These are phyloP conservation scores for Xanthoceras sorbifolium DNA, from an alignment of 345 rosid genomes.

Conservation along the genomic window DNA sequence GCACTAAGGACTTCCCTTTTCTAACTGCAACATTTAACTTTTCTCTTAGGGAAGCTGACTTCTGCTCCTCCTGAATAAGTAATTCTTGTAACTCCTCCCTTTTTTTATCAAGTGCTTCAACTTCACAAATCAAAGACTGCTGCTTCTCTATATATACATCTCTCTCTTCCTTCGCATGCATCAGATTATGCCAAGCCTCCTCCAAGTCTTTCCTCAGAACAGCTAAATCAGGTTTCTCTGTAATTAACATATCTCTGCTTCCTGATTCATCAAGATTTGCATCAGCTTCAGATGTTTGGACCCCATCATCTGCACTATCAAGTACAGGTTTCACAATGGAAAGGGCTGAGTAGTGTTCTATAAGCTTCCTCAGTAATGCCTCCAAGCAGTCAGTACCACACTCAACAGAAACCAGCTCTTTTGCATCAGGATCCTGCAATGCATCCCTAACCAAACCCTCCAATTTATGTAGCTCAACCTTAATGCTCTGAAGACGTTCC, in stretches of 20 bases:
- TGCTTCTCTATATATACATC: slow-evolving; percentile 61
- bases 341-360: slow-evolving; percentile 52
- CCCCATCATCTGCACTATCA: slow-evolving; percentile 29
- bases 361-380: slow-evolving; percentile 60
- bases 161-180: slow-evolving; percentile 65
- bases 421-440: slow-evolving; percentile 51
- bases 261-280: slow-evolving; percentile 36
- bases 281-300: slow-evolving; percentile 30
- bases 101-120: slow-evolving; percentile 59
- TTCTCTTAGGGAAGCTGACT: slow-evolving; percentile 73
- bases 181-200: slow-evolving; percentile 54
- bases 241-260: slow-evolving; percentile 42
- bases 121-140: slow-evolving; percentile 56
- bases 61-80: slow-evolving; percentile 84
- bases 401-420: slow-evolving; percentile 43
- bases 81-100: slow-evolving; percentile 61
- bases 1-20: slow-evolving; percentile 95
- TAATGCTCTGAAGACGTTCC: slow-evolving; percentile 42
- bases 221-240: slow-evolving; percentile 38
- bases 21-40: slow-evolving; percentile 91
- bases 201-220: slow-evolving; percentile 68
- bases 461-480: slow-evolving; percentile 57
- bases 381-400: slow-evolving; percentile 60
- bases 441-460: slow-evolving; percentile 59
- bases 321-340: slow-evolving; percentile 29